These are phyloP conservation scores for Acanthochlamys bracteata DNA, from an alignment of 106 monocot species.

Conservation along the genomic window DNA sequence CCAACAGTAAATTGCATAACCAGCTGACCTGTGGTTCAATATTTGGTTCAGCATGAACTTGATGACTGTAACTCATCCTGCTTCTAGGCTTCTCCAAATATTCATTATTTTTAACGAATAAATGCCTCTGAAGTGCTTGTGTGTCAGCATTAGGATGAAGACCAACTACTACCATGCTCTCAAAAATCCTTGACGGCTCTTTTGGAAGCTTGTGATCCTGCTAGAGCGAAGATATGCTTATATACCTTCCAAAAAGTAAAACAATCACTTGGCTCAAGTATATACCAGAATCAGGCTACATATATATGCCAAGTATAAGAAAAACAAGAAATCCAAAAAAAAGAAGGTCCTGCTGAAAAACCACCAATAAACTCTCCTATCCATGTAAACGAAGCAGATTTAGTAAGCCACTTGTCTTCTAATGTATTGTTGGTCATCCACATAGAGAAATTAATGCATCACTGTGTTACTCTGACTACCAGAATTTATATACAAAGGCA, in stretches of 20 bases:
- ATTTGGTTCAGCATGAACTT: slow-evolving; percentile 50
- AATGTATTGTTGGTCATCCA: too few relatives aligned
- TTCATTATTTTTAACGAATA: slow-evolving; percentile 36
- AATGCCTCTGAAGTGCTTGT: slow-evolving; percentile 47
- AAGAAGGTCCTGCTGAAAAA: too few relatives aligned
- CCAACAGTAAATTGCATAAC: not conserved
- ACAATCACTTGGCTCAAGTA: not conserved
- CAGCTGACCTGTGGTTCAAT: slow-evolving; percentile 77
- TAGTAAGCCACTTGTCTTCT: too few relatives aligned
- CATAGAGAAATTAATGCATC: too few relatives aligned
- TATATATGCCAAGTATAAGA: too few relatives aligned
- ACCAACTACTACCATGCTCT: slow-evolving; percentile 92
- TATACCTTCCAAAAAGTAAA: not conserved
- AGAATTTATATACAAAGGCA: not conserved
- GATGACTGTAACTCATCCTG: slow-evolving; percentile 41
- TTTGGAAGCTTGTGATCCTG: slow-evolving; percentile 66
- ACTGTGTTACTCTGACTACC: too few relatives aligned
- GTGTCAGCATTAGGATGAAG: slow-evolving; percentile 65
- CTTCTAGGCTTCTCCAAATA: slow-evolving; percentile 39
- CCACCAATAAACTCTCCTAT: too few relatives aligned
- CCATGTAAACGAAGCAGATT: too few relatives aligned
- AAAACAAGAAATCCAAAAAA: too few relatives aligned
- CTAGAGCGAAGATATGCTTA: slow-evolving; percentile 1
- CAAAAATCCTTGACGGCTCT: slow-evolving; percentile 78
- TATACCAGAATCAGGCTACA: not conserved